phyloP scores from a whole-genome alignment of 345 rosid genomes.

The Melastoma malabathricum region DNA sequence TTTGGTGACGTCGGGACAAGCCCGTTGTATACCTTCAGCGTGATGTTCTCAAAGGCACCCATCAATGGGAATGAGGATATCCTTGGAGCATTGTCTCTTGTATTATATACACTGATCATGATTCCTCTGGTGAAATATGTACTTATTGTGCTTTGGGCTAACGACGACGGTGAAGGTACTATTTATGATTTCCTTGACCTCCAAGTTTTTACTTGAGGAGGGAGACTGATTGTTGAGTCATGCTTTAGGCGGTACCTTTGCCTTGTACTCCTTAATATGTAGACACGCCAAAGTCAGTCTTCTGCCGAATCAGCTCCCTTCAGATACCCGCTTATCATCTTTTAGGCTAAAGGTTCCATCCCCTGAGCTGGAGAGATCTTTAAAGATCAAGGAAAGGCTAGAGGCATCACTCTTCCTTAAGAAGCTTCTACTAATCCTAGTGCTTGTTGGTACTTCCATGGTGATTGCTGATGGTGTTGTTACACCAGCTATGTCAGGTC shows the following conservation, averaged over 20 bases:
- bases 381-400: conserved; percentile 88
- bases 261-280: conserved; percentile 87
- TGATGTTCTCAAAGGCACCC: conserved; percentile 86
- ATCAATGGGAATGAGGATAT: conserved; percentile 71
- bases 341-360: conserved; percentile 96
- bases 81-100: conserved; percentile 88
- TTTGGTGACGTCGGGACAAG: conserved; percentile 99
- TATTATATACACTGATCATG: conserved; percentile 75
- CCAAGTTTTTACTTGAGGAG: background rate
- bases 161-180: conserved; percentile 98
- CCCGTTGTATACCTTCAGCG: conserved; percentile 88
- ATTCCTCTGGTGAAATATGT: conserved; percentile 86
- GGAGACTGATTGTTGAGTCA: background rate
- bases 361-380: conserved; percentile 91
- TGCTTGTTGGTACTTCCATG: conserved; percentile 97
- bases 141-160: conserved; percentile 93
- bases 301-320: conserved; percentile 93
- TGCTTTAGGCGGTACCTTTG: conserved; percentile 85
- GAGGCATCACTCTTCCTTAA: conserved; percentile 65
- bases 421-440: conserved; percentile 67
- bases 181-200: background rate
- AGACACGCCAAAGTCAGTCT: conserved; percentile 96
- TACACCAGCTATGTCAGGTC: conserved; percentile 99
- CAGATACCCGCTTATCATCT: conserved; percentile 92
- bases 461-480: conserved; percentile 96